Evolutionary conservation across 192 early-diverging fungal genomes (phyloP).

Genomic region (Linnemannia zychae): DNA sequence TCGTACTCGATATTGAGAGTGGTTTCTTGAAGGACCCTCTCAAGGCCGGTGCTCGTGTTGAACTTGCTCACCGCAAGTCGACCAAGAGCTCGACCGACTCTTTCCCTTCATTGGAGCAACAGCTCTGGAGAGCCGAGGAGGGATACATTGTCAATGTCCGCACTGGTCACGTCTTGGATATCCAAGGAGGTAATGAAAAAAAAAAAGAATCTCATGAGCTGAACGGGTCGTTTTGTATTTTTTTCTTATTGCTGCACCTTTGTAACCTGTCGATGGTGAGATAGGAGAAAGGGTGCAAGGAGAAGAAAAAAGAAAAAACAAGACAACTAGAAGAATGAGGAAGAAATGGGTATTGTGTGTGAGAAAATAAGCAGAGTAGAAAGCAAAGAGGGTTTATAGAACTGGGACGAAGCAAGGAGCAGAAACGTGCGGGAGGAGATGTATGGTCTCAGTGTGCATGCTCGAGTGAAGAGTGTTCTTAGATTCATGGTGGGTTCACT

Average conservation of each 20-base stretch:
- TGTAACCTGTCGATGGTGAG: background rate
- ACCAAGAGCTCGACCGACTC: constrained; percentile 39
- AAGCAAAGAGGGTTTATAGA: background rate
- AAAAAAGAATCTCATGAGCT: background rate
- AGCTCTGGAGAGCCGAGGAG: constrained; percentile 55
- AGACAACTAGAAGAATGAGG: background rate
- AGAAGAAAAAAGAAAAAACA: background rate
- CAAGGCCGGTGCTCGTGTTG: constrained; percentile 49
- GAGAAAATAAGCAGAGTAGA: background rate
- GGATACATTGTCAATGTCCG: constrained; percentile 54
- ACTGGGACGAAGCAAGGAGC: no score
- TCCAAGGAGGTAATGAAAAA: constrained; percentile 34
- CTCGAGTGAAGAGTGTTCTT: background rate
- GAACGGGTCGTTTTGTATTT: background rate
- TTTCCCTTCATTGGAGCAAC: constrained; percentile 35
- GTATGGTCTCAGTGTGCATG: no score
- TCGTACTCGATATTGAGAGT: constrained; percentile 50
- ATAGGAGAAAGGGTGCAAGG: background rate
- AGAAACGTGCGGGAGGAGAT: no score
- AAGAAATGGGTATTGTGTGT: background rate
- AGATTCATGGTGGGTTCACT: background rate
- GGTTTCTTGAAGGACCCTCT: constrained; percentile 53
- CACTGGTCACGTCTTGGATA: constrained; percentile 54
- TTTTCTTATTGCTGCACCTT: background rate
- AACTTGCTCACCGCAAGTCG: constrained; percentile 41